These are phyloP conservation scores for Jatropha multifida DNA, from an alignment of 441 rosid genomes.

Conservation along the genomic window DNA sequence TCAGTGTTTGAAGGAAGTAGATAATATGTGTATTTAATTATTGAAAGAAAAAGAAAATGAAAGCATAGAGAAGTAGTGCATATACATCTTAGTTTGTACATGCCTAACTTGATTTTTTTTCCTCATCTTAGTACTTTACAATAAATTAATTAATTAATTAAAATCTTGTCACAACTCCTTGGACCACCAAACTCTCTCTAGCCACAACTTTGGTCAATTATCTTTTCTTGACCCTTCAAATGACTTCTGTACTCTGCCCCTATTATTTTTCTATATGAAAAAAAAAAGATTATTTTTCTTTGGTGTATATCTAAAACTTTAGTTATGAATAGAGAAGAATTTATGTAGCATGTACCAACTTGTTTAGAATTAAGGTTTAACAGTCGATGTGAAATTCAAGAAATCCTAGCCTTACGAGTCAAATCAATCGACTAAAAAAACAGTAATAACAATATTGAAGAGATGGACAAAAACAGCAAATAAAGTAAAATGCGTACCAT, in stretches of 20 bases:
- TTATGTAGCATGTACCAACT: no score
- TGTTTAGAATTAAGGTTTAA: no score
- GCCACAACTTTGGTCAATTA: background rate
- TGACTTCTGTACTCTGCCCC: background rate
- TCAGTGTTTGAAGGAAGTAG: no score
- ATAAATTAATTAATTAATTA: background rate
- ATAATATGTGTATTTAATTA: no score
- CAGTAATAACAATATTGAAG: background rate
- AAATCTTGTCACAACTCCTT: background rate
- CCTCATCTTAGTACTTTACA: background rate
- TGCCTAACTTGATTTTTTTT: slow-evolving; percentile 16
- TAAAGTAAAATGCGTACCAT: slow-evolving; percentile 53
- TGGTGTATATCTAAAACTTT: no score
- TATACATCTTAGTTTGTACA: background rate
- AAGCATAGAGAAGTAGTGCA: slow-evolving; percentile 20
- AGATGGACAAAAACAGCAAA: background rate
- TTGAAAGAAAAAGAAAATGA: no score
- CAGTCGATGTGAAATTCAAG: background rate
- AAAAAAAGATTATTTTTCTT: no score
- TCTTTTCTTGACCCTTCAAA: background rate
- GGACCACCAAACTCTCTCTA: slow-evolving; percentile 10
- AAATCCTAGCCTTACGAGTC: background rate
- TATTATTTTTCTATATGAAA: no score
- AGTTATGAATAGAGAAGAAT: no score
- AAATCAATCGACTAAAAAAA: slow-evolving; percentile 23